Evolutionary conservation across 2,329 filamentous ascomycete genomes (phyloP), one percentile per base, ranked within the genome.

Genomic region (Diaporthe aspalathi): DNA sequence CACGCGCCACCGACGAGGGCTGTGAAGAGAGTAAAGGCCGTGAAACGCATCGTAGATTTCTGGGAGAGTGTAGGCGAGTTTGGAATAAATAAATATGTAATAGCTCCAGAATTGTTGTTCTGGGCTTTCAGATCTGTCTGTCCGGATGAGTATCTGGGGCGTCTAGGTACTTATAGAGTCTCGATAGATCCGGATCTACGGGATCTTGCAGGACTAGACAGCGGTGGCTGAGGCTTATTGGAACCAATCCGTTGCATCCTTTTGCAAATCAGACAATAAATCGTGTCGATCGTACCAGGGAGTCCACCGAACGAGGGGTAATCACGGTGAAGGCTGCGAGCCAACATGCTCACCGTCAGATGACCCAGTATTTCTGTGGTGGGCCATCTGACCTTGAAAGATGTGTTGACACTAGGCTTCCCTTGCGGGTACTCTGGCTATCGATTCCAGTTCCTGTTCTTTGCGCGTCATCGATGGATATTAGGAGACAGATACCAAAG

Each of bases 201-300:
- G 29, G 43, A 45, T 24, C 22, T 35, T 11, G n/a, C 27, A 32
- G n/a, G 27, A 20, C 14, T 43, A 49, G 11, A 49, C 9, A 49
- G 43, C 60, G 60, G 60, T 63, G 60, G 60, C 60, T 49, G 60
- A 49, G 60, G 40, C 40, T 63, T 16, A 12, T 35, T n/a, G 60
- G 27, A 49, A 22, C 60, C 60, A 63, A 63, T 63, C 38, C 43
- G 43, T 49, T 27, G 60, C 49, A 49, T 32, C 12, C 2, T 24
- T 63, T 63, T 49, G 43, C 43, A 63, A 49, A 63, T 49, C 60
- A 49, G 60, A 49, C 43, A 63, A 63, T 49, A 63, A 38, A 35
- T 38, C 27, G 5, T 47, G 57, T 38, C n/a, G 27, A 63, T 63
- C 43, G n/a, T 17, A 49, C 60, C 43, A 49, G 60, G 60, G 3